Percentiles rank a stretch among this genome's conserved stretches.
These are phyloP conservation scores for Colletotrichum tropicale DNA, from an alignment of 2,329 filamentous ascomycete genomes.

Conservation along the genomic window DNA sequence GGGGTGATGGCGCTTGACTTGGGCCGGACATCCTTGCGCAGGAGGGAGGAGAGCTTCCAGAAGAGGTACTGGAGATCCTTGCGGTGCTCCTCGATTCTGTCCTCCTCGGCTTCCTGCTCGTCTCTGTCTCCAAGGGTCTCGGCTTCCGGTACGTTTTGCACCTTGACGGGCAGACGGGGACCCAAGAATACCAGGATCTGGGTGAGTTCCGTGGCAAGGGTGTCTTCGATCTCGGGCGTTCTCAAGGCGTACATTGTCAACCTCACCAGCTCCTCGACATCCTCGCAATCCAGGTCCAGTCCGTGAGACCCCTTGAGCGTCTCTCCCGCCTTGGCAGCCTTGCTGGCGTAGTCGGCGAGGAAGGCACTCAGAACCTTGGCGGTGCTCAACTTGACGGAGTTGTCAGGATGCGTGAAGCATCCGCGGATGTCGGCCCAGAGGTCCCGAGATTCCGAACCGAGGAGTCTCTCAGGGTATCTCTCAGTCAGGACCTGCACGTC, in stretches of 20 bases:
- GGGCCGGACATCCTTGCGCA: constrained; percentile 75
- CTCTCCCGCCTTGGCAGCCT: constrained; percentile 57
- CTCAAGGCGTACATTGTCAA: constrained; percentile 60
- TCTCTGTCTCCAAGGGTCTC: constrained; percentile 47
- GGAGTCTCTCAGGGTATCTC: constrained; percentile 65
- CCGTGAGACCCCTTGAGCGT: constrained; percentile 74
- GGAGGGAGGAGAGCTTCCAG: constrained; percentile 75
- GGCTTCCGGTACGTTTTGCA: constrained; percentile 36
- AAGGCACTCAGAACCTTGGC: constrained; percentile 78
- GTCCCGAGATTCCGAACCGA: constrained; percentile 62
- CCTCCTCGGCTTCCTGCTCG: constrained; percentile 41
- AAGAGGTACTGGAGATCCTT: constrained; percentile 74
- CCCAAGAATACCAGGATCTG: constrained; percentile 86
- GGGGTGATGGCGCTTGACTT: constrained; percentile 69
- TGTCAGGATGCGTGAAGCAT: constrained; percentile 74
- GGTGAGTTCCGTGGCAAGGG: constrained; percentile 77
- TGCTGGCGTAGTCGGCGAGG: constrained; percentile 77
- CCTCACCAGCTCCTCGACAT: constrained; percentile 65
- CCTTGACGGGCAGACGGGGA: constrained; percentile 47
- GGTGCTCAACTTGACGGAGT: constrained; percentile 77
- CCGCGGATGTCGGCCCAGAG: constrained; percentile 75
- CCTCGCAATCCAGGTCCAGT: constrained; percentile 66
- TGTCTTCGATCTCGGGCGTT: constrained; percentile 69
- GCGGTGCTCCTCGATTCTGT: constrained; percentile 25
- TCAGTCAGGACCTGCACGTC: constrained; percentile 71